Conservation (phyloP, 2,329 filamentous ascomycete species). For the Cadophora sp. region DNA sequence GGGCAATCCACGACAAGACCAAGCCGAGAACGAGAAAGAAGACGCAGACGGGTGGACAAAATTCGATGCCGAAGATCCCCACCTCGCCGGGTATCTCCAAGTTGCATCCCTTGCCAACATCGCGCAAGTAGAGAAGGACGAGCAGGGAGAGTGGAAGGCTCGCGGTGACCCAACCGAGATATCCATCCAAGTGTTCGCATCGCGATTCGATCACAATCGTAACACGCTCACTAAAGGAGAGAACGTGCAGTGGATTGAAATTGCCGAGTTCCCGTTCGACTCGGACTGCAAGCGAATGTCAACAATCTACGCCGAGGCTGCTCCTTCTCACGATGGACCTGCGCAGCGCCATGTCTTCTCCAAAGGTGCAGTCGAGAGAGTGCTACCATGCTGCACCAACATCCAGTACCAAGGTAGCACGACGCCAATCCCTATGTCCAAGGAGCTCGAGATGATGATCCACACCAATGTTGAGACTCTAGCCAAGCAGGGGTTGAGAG, state of each 20-base stretch:
- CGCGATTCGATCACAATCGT: slow-evolving; percentile 69
- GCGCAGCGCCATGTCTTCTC: slow-evolving; percentile 57
- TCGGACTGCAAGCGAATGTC: slow-evolving; percentile 80
- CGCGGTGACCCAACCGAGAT: slow-evolving; percentile 75
- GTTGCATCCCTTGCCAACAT: slow-evolving; percentile 71
- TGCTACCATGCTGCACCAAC: slow-evolving; percentile 66
- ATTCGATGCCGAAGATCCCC: not conserved
- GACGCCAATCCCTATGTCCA: slow-evolving; percentile 48
- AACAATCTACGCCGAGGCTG: slow-evolving; percentile 57
- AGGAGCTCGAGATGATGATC: slow-evolving; percentile 62
- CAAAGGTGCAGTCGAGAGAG: slow-evolving; percentile 73
- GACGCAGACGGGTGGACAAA: slow-evolving; percentile 5
- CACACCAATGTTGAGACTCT: slow-evolving; percentile 73
- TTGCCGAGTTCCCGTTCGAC: slow-evolving; percentile 76
- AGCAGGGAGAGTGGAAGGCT: slow-evolving; percentile 61
- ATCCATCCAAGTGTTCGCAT: slow-evolving; percentile 76
- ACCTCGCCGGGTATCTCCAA: slow-evolving; percentile 56
- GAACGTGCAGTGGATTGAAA: slow-evolving; percentile 59
- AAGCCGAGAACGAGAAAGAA: slow-evolving; percentile 30
- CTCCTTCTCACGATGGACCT: slow-evolving; percentile 48
- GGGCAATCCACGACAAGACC: slow-evolving; percentile 32
- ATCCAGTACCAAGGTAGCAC: slow-evolving; percentile 49
- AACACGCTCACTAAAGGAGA: slow-evolving; percentile 57
- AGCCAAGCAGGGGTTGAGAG: slow-evolving; percentile 70
- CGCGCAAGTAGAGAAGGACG: slow-evolving; percentile 62